Evolutionary conservation across 352 stramenopile species (phyloP).

Genomic region (Phytophthora lateralis): DNA sequence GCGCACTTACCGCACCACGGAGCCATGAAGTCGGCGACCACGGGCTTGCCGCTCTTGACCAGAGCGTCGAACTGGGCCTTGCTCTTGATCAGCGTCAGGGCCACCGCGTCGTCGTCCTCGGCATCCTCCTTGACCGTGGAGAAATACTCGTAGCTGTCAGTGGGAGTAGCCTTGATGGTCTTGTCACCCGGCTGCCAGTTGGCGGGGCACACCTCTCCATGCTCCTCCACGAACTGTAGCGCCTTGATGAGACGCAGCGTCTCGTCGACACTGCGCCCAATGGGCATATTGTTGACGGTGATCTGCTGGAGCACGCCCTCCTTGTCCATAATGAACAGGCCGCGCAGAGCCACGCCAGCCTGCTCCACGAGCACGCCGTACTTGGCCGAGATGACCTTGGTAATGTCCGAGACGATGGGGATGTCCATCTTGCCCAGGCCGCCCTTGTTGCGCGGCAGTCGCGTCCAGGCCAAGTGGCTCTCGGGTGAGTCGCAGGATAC

Average conservation of each 20-base stretch:
- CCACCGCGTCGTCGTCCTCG: slow-evolving; percentile 47
- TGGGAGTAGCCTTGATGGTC: slow-evolving; percentile 89
- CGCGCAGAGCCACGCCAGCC: slow-evolving; percentile 85
- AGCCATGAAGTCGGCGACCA: slow-evolving; percentile 86
- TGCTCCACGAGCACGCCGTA: slow-evolving; percentile 92
- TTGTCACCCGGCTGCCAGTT: slow-evolving; percentile 93
- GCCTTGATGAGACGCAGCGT: slow-evolving; percentile 92
- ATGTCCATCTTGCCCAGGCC: slow-evolving; percentile 94
- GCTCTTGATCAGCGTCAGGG: slow-evolving; percentile 58
- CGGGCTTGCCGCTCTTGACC: slow-evolving; percentile 67
- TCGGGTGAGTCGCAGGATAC: slow-evolving; percentile 91
- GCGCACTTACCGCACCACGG: slow-evolving; percentile 88
- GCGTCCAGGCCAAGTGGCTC: slow-evolving; percentile 91
- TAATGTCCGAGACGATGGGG: slow-evolving; percentile 93
- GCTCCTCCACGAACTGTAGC: slow-evolving; percentile 92
- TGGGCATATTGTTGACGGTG: slow-evolving; percentile 93
- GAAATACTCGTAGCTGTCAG: slow-evolving; percentile 86
- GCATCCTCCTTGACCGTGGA: slow-evolving; percentile 63
- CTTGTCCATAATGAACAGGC: slow-evolving; percentile 94
- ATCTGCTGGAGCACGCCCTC: slow-evolving; percentile 88
- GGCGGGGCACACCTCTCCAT: slow-evolving; percentile 93
- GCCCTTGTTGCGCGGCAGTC: slow-evolving; percentile 88
- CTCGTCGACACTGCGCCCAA: slow-evolving; percentile 93
- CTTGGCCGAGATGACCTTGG: slow-evolving; percentile 91
- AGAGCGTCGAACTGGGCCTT: slow-evolving; percentile 70